Evolutionary conservation across 768 basidiomycete species (phyloP).

Genomic region (Pleurotus citrinopileatus): DNA sequence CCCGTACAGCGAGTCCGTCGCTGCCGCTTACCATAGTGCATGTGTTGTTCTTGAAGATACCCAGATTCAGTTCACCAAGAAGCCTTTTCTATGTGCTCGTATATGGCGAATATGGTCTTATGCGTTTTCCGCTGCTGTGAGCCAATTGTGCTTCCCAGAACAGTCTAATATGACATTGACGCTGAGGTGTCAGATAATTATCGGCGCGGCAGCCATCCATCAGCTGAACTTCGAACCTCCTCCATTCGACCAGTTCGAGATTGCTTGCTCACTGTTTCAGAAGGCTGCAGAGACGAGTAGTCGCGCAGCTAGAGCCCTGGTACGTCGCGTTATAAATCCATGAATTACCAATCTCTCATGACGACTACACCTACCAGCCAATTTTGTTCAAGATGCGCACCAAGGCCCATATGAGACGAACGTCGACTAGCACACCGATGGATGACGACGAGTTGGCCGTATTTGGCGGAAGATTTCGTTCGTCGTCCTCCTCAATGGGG

Average conservation of each 20-base stretch:
- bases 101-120: constrained; percentile 61
- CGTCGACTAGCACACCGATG: not conserved
- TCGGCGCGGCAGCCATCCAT: constrained; percentile 52
- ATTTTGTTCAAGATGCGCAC: constrained; percentile 42
- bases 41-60: constrained; percentile 42
- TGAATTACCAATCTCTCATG: not conserved
- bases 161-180: not conserved
- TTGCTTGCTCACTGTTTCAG: constrained; percentile 42
- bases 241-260: constrained; percentile 44
- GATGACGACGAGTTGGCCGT: not conserved
- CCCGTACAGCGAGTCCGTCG: constrained; percentile 48
- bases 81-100: constrained; percentile 44
- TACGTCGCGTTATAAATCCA: constrained; percentile 19
- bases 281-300: constrained; percentile 41
- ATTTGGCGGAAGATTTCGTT: not conserved
- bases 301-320: constrained; percentile 49
- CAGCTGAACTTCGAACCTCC: constrained; percentile 42
- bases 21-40: constrained; percentile 50
- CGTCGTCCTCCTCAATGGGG: not conserved
- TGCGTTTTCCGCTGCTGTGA: constrained; percentile 52
- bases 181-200: constrained; percentile 35
- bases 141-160: constrained; percentile 16
- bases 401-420: constrained; percentile 26
- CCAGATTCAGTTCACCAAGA: constrained; percentile 35
- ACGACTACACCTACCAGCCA: constrained; percentile 30